These are phyloP conservation scores for Ilyonectria robusta DNA, from an alignment of 2,329 filamentous ascomycete genomes.

Conservation along the genomic window DNA sequence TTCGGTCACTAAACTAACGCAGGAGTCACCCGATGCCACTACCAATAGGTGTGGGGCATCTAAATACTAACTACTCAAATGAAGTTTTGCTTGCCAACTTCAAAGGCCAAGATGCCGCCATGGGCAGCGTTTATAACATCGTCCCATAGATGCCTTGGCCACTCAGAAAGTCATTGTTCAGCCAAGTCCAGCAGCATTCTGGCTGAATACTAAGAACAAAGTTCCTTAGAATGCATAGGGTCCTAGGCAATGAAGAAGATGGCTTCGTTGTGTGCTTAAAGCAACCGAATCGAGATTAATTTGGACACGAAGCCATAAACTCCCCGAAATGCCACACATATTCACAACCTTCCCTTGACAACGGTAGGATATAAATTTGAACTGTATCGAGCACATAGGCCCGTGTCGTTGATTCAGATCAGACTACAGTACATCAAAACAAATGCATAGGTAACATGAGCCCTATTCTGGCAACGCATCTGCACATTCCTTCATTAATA, in stretches of 20 bases:
- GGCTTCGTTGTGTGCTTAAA: no score
- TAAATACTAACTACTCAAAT: constrained; percentile 19
- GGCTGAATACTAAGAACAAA: no score
- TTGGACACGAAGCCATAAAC: no score
- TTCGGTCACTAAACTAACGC: constrained; percentile 18
- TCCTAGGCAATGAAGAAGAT: no score
- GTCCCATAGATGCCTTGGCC: neutral
- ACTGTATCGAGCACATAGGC: no score
- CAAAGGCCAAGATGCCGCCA: constrained; percentile 18
- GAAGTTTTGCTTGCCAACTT: constrained; percentile 2
- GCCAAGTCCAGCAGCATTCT: no score
- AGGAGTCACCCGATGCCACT: constrained; percentile 12
- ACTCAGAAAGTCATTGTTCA: constrained; percentile 1
- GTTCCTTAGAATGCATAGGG: no score
- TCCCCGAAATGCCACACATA: no score
- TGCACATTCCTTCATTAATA: neutral
- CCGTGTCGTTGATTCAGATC: no score
- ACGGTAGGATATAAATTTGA: no score
- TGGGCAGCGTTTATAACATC: constrained; percentile 14
- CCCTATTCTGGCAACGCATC: neutral
- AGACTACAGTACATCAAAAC: neutral
- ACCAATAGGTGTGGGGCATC: neutral
- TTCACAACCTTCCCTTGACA: no score
- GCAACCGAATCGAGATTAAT: no score
- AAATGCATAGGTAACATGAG: neutral